Base-by-base conservation (phyloP, 1,284 basidiomycete species). In the Pterulicium gracile region DNA sequence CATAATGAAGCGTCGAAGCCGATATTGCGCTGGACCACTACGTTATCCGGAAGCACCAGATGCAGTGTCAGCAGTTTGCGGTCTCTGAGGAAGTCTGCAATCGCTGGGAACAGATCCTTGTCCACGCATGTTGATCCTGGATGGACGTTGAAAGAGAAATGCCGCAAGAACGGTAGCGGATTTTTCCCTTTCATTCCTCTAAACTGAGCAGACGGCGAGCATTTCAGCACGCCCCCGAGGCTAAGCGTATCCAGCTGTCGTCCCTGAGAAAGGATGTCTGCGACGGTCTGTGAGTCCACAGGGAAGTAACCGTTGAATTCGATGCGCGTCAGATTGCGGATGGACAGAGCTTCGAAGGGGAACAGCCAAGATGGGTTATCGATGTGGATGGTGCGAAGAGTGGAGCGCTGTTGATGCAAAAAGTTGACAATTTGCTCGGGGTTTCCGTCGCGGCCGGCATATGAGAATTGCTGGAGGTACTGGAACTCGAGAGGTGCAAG, bases 1-100 rank as follows among this genome's bases (percentile, higher is more conserved):
- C 80, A 82, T 4, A 78, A 67, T 0, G 74, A 70, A 0, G 81
- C 78, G 51, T 81, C 77, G 52, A 80, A 83, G 17, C 81, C 81
- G 10, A 79, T 67, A 10, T 68, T 63, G 47, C 64, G 61, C 51
- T 75, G 69, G 36, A 66, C 61, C 50, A 56, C 61, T 42, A 71
- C 68, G 17, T 70, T 65, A n/a, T 66, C 64, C 12, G 71, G 67
- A 5, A 76, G 70, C 7, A 71, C 67, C 1, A 83, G 65, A 43
- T 70, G 65, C 32, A 84, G 67, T 1, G 72, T 72, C 21, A 64
- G 64, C 27, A 85, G 59, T n/a, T 60, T 61, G 34, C 78, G 65
- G n/a, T 72, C 72, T 4, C 77, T 70, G 21, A 85, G 61, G 57
- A 85, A 83, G 24, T 79, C 78, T 2, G 76, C 69, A 41, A 85